A percentile compares a stretch with the other conserved stretches of the same genome.
phyloP scores from a whole-genome alignment of 495 filamentous ascomycete species.

The Talaromyces proteolyticus region DNA sequence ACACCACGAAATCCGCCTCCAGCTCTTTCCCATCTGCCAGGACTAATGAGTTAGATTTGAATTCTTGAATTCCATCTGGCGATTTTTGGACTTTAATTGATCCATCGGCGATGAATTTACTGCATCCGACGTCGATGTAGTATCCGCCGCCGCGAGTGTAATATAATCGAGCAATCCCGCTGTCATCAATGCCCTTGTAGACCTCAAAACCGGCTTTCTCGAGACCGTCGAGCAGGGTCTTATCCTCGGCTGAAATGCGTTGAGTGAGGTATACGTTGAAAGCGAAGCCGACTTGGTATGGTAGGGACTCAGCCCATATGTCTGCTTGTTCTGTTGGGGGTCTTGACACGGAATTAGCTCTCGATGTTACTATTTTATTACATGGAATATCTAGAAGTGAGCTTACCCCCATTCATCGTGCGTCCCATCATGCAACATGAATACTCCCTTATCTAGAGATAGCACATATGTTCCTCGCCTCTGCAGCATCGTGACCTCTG shows the following conservation, averaged over 20 bases:
- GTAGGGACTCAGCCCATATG: slow-evolving; percentile 47
- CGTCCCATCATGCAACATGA: slow-evolving; percentile 48
- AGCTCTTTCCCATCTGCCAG: slow-evolving; percentile 61
- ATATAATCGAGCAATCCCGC: slow-evolving; percentile 66
- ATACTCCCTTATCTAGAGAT: slow-evolving; percentile 51
- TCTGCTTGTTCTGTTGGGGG: slow-evolving; percentile 58
- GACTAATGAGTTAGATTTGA: slow-evolving; percentile 48
- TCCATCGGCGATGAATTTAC: slow-evolving; percentile 69
- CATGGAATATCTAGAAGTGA: background rate
- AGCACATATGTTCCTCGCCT: slow-evolving; percentile 70
- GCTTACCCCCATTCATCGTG: slow-evolving; percentile 55
- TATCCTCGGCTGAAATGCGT: slow-evolving; percentile 43
- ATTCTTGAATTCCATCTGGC: slow-evolving; percentile 47
- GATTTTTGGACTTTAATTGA: slow-evolving; percentile 71
- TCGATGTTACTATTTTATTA: no score
- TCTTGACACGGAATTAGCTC: slow-evolving; percentile 5
- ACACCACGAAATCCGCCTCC: slow-evolving; percentile 70
- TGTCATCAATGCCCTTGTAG: slow-evolving; percentile 57
- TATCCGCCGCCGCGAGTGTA: slow-evolving; percentile 69
- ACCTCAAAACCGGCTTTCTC: slow-evolving; percentile 60
- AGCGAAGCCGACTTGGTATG: slow-evolving; percentile 53
- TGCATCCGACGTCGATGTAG: slow-evolving; percentile 71
- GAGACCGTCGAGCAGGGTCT: slow-evolving; percentile 52
- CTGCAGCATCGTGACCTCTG: slow-evolving; percentile 73
- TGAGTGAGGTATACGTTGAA: slow-evolving; percentile 45